A percentile compares a stretch with the other conserved stretches of the same genome.
These are phyloP conservation scores for Quercus cerris DNA, from an alignment of 306 rosid species.

Conservation along the genomic window DNA sequence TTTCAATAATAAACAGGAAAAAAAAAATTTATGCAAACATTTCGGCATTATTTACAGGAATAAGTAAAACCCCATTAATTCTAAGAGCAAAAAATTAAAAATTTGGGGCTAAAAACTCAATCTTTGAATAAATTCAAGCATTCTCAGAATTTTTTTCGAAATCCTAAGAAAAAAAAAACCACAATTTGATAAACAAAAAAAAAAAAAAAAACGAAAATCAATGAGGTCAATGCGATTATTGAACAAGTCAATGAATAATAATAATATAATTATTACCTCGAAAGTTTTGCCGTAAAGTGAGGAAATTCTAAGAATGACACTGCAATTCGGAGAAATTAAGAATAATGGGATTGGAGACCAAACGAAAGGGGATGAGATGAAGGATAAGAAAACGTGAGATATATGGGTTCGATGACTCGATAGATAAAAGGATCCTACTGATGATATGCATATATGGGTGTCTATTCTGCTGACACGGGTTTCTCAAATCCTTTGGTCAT, in stretches of 20 bases:
- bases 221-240: background rate
- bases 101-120: too few relatives aligned
- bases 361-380: background rate
- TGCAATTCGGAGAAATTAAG: background rate
- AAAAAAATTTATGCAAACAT: background rate
- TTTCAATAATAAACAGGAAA: background rate
- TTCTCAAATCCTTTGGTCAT: background rate
- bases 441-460: too few relatives aligned
- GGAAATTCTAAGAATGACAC: background rate
- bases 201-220: background rate
- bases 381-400: too few relatives aligned
- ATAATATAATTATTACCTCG: background rate
- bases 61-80: background rate
- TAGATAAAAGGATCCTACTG: background rate
- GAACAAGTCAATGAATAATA: background rate
- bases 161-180: background rate
- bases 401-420: background rate
- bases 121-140: too few relatives aligned
- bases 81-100: too few relatives aligned
- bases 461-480: too few relatives aligned
- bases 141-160: too few relatives aligned
- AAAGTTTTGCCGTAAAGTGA: background rate
- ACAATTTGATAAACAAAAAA: background rate
- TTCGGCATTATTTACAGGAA: background rate
- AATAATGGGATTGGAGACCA: background rate